Evolutionary conservation across 768 basidiomycete species (phyloP).

Genomic region (Russula olivacea): DNA sequence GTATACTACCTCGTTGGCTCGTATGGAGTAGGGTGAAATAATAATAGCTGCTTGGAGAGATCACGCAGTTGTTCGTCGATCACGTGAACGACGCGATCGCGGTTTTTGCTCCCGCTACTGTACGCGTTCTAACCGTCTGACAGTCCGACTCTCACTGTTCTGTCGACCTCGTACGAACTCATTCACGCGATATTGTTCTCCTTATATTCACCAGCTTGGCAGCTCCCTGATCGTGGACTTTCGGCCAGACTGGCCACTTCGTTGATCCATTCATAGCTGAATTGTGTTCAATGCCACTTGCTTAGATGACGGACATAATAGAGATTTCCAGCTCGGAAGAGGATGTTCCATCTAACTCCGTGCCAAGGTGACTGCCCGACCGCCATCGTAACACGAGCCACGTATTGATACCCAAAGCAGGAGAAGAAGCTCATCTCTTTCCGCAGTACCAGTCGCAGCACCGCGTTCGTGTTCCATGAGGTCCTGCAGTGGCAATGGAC

Average conservation of each 20-base stretch:
- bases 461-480: not conserved
- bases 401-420: not conserved
- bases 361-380: not conserved
- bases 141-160: too few species aligned
- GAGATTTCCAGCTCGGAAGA: constrained; percentile 16
- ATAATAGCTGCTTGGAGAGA: too few species aligned
- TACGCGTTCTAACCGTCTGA: not conserved
- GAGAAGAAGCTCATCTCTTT: constrained; percentile 12
- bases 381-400: not conserved
- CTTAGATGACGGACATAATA: not conserved
- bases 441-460: not conserved
- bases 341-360: not conserved
- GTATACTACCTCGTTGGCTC: too few species aligned
- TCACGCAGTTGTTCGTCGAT: not conserved
- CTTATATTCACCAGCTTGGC: not conserved
- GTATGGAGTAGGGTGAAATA: too few species aligned
- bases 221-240: not conserved
- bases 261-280: not conserved
- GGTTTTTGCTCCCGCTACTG: not conserved
- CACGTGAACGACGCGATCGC: not conserved
- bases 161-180: not conserved
- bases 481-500: not conserved
- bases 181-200: not conserved
- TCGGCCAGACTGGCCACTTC: not conserved
- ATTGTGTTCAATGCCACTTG: not conserved